Conservation (phyloP, 2,329 filamentous ascomycete genomes). For the Scolecobasidium constrictum region DNA sequence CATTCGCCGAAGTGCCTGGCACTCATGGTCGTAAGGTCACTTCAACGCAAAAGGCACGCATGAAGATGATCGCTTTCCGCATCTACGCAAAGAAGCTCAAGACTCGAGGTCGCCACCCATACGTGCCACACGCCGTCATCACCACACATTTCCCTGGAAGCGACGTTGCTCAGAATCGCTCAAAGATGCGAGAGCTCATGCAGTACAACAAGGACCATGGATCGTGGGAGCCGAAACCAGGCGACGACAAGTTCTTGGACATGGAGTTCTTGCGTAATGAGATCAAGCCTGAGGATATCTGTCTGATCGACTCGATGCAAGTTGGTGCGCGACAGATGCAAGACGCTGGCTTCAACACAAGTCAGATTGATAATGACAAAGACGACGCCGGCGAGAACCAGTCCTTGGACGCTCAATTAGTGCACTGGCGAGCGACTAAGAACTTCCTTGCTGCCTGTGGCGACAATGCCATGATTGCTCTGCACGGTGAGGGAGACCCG, state of each 20-base stretch:
- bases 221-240: slow-evolving; percentile 63
- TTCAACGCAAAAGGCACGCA: slow-evolving; percentile 88
- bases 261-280: slow-evolving; percentile 70
- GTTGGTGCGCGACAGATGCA: slow-evolving; percentile 83
- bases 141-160: slow-evolving; percentile 76
- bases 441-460: slow-evolving; percentile 91
- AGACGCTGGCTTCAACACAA: slow-evolving; percentile 74
- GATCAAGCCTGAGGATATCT: slow-evolving; percentile 94
- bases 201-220: slow-evolving; percentile 79
- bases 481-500: slow-evolving; percentile 90
- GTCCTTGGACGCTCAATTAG: slow-evolving; percentile 76
- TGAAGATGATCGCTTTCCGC: slow-evolving; percentile 92
- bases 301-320: slow-evolving; percentile 91
- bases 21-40: slow-evolving; percentile 92
- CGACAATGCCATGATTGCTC: slow-evolving; percentile 91
- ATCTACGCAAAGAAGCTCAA: slow-evolving; percentile 69
- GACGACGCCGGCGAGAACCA: slow-evolving; percentile 60
- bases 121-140: slow-evolving; percentile 59
- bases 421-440: slow-evolving; percentile 93
- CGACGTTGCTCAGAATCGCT: slow-evolving; percentile 88
- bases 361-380: slow-evolving; percentile 38
- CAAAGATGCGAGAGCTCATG: slow-evolving; percentile 95
- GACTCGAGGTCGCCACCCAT: slow-evolving; percentile 60
- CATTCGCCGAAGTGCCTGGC: slow-evolving; percentile 82
- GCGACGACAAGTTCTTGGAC: slow-evolving; percentile 61